Conservation (phyloP, 176 grass and related monocot genomes). For the Oryza meyeriana region DNA sequence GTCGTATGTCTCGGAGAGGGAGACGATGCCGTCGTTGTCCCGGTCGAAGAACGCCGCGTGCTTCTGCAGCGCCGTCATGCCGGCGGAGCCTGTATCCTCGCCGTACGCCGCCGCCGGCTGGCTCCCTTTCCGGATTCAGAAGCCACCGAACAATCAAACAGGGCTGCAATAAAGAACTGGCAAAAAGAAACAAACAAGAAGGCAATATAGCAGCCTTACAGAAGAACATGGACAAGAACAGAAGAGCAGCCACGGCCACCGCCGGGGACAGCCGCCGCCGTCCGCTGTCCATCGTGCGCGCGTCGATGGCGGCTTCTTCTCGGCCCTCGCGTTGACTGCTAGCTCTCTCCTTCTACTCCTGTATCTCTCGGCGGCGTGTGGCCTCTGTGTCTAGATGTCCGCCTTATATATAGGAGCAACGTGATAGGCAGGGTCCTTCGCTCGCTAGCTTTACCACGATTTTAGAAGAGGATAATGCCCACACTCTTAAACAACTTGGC, state of each 20-base stretch:
- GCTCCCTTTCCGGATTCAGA: neutral
- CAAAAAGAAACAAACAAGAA: neutral
- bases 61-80: constrained; percentile 65
- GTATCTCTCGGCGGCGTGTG: neutral
- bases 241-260: neutral
- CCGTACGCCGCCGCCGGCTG: constrained; percentile 18
- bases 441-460: neutral
- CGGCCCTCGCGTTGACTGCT: neutral
- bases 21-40: constrained; percentile 73
- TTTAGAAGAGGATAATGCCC: neutral
- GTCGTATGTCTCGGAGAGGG: constrained; percentile 61
- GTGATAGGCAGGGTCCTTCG: neutral
- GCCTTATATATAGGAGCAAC: neutral
- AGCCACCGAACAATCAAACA: neutral
- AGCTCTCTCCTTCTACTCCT: too few species aligned
- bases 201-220: neutral
- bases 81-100: neutral
- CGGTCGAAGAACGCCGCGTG: constrained; percentile 86
- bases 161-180: too few species aligned
- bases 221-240: constrained; percentile 13
- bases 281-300: constrained; percentile 11
- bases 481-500: neutral
- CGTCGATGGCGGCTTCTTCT: constrained; percentile 10
- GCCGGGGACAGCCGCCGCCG: neutral
- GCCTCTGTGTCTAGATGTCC: neutral